Percentiles rank a stretch among this genome's conserved stretches.
Evolutionary conservation across 1,284 basidiomycete species (phyloP).

Genomic region (Leccinum pseudoinsigne): DNA sequence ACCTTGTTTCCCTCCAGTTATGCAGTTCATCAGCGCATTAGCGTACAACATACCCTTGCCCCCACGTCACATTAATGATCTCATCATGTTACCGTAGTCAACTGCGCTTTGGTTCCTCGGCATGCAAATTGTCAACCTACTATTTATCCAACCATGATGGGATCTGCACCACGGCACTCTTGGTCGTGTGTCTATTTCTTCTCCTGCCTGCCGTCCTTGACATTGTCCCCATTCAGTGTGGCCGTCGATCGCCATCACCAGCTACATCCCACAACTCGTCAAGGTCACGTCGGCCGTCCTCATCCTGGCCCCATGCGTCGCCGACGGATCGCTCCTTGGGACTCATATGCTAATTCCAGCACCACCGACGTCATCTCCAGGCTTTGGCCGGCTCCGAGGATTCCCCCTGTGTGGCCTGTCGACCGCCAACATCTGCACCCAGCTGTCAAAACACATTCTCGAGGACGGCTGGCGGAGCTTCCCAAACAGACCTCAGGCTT

Average conservation of each 20-base stretch:
- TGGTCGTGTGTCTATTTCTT: constrained; percentile 43
- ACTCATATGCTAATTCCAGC: no score
- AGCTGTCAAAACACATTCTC: no score
- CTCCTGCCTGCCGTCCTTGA: background rate
- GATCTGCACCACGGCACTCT: constrained; percentile 67
- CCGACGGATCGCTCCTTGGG: no score
- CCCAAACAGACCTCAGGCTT: no score
- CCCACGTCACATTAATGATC: background rate
- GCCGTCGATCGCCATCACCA: constrained; percentile 56
- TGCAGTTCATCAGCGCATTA: no score
- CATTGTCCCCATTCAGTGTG: constrained; percentile 39
- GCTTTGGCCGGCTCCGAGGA: no score
- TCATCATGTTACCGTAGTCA: constrained; percentile 24
- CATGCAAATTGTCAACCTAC: constrained; percentile 51
- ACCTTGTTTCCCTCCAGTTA: no score
- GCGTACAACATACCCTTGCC: background rate
- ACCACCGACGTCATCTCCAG: no score
- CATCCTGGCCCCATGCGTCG: no score
- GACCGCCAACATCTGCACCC: no score
- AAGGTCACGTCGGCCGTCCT: constrained; percentile 60
- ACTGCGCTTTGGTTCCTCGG: constrained; percentile 48
- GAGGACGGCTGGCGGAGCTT: no score
- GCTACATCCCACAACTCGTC: constrained; percentile 62
- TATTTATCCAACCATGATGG: constrained; percentile 60
- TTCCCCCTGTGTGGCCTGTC: no score